Evolutionary conservation across 345 rosid genomes (phyloP).

Genomic region (Euclidium syriacum): DNA sequence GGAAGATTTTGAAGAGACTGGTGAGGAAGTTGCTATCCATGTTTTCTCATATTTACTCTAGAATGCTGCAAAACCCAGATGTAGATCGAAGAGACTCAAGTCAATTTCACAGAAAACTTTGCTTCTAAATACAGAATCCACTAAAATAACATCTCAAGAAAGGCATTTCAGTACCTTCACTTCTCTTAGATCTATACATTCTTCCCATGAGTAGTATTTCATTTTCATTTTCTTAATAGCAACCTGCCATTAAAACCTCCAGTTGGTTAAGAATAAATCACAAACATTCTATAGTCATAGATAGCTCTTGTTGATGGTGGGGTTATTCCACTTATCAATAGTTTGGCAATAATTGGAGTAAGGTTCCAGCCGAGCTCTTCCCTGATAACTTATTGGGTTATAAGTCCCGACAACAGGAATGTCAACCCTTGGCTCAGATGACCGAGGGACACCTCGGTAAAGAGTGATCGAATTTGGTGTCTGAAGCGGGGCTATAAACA

Average conservation of each 20-base stretch:
- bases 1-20: conserved; percentile 72
- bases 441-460: too few relatives aligned
- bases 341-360: too few relatives aligned
- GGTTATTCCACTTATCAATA: conserved; percentile 76
- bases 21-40: conserved; percentile 98
- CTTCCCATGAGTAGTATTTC: conserved; percentile 92
- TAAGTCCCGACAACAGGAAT: too few relatives aligned
- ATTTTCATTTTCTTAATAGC: conserved; percentile 98
- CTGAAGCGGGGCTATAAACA: too few relatives aligned
- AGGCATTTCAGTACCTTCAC: conserved; percentile 58
- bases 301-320: background rate
- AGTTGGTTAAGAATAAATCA: background rate
- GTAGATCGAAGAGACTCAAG: conserved; percentile 24
- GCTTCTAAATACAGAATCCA: too few relatives aligned
- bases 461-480: too few relatives aligned
- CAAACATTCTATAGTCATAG: background rate
- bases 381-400: too few relatives aligned
- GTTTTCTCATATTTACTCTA: conserved; percentile 71
- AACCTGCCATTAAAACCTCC: conserved; percentile 44
- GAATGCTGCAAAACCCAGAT: conserved; percentile 39
- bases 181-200: conserved; percentile 88
- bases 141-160: background rate
- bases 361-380: too few relatives aligned
- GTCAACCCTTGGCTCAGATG: too few relatives aligned
- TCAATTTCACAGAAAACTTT: conserved; percentile 9